A percentile compares a stretch with the other conserved stretches of the same genome.
Conservation (phyloP, 2,329 filamentous ascomycete species). For the Paecilomyces sp. region DNA sequence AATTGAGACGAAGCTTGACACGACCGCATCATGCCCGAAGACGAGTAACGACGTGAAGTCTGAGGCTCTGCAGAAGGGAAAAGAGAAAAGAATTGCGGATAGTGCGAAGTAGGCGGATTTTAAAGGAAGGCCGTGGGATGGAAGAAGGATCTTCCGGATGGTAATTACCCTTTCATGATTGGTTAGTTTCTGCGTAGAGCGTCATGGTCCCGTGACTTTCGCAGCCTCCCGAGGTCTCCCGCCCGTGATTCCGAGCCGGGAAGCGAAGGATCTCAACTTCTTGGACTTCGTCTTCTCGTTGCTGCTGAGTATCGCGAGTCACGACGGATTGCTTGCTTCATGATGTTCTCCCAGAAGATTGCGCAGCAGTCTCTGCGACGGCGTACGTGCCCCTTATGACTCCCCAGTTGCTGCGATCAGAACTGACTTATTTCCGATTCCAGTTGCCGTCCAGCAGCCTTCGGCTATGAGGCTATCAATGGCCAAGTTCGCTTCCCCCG, state of each 20-base stretch:
- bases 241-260: slow-evolving; percentile 29
- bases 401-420: slow-evolving; percentile 1
- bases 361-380: slow-evolving; percentile 42
- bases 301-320: slow-evolving; percentile 5
- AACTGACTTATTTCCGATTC: slow-evolving; percentile 16
- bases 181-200: slow-evolving; percentile 11
- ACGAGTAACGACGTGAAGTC: slow-evolving; percentile 26
- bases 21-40: slow-evolving; percentile 31
- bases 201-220: slow-evolving; percentile 25
- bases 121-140: slow-evolving; percentile 9
- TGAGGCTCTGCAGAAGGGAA: slow-evolving; percentile 28
- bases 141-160: slow-evolving; percentile 30
- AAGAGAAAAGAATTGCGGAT: slow-evolving; percentile 8
- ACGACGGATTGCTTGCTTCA: slow-evolving; percentile 11
- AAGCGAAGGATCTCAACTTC: slow-evolving; percentile 16
- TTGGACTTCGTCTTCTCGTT: slow-evolving; percentile 13
- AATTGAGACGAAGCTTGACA: slow-evolving; percentile 30
- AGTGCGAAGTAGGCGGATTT: slow-evolving; percentile 1
- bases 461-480: slow-evolving; percentile 35
- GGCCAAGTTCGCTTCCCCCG: slow-evolving; percentile 36
- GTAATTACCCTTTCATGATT: slow-evolving; percentile 29
- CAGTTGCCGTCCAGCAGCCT: slow-evolving; percentile 41
- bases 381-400: slow-evolving; percentile 28
- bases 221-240: slow-evolving; percentile 32
- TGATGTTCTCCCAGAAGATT: slow-evolving; percentile 42